Conservation (phyloP, 306 rosid genomes). For the Pyrus pyrifolia region DNA sequence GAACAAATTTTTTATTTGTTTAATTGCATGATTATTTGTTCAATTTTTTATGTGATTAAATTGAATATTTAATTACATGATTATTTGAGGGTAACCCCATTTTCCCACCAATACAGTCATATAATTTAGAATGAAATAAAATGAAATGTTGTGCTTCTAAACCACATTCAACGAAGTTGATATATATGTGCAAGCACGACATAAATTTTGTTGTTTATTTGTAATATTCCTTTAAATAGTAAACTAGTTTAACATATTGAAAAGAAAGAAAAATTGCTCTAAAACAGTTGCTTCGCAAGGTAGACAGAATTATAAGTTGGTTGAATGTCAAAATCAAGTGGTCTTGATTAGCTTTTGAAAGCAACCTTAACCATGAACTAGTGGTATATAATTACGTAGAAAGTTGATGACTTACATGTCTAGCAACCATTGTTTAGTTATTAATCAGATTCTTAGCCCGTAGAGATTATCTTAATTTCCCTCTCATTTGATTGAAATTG, state of each 20-base stretch:
- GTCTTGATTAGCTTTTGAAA: neutral
- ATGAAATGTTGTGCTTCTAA: neutral
- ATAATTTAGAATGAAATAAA: neutral
- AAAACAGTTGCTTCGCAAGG: neutral
- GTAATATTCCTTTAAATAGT: neutral
- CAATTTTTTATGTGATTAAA: too few relatives aligned
- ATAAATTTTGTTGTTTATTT: neutral
- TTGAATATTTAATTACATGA: too few relatives aligned
- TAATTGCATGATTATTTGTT: too few relatives aligned
- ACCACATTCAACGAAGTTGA: neutral
- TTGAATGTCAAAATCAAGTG: constrained; percentile 15
- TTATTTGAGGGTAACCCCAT: neutral
- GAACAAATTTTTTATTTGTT: too few relatives aligned
- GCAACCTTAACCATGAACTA: neutral
- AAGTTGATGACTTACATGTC: neutral
- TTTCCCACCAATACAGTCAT: too few relatives aligned
- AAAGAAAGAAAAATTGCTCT: neutral
- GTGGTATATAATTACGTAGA: neutral
- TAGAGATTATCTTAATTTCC: neutral
- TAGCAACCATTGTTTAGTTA: neutral
- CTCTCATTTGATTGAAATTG: neutral
- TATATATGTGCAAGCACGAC: neutral
- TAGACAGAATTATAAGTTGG: constrained; percentile 10
- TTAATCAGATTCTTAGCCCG: neutral
- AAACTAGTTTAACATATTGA: neutral